A percentile compares a stretch with the other conserved stretches of the same genome.
These are phyloP conservation scores for Hymenoscyphus infarciens DNA, from an alignment of 2,329 filamentous ascomycete genomes.

Conservation along the genomic window DNA sequence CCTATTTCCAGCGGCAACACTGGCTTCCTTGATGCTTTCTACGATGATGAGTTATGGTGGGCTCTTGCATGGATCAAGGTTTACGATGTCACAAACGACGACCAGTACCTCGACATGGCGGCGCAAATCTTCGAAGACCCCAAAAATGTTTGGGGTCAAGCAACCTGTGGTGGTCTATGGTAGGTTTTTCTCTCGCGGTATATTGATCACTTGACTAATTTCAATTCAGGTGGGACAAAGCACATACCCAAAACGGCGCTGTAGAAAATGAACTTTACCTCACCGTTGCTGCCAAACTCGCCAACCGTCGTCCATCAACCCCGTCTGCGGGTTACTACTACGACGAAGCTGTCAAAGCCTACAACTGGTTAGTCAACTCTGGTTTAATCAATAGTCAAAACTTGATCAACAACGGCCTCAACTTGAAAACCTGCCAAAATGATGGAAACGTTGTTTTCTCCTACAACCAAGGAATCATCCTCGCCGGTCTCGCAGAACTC, in stretches of 20 bases:
- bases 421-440: conserved; percentile 47
- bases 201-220: conserved; percentile 10
- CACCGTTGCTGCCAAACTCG: conserved; percentile 51
- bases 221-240: conserved; percentile 49
- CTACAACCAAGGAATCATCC: conserved; percentile 61
- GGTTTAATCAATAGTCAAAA: conserved; percentile 46
- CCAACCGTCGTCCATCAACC: conserved; percentile 53
- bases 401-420: conserved; percentile 53
- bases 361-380: conserved; percentile 48
- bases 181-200: conserved; percentile 16
- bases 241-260: conserved; percentile 49
- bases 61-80: conserved; percentile 55
- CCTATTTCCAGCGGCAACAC: conserved; percentile 35
- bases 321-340: conserved; percentile 49
- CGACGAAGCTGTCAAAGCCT: conserved; percentile 48
- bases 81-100: conserved; percentile 51
- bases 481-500: conserved; percentile 55
- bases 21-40: conserved; percentile 50
- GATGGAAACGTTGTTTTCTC: conserved; percentile 43
- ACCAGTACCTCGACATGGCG: conserved; percentile 51
- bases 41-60: conserved; percentile 65
- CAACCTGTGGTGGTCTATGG: conserved; percentile 53
- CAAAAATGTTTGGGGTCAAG: conserved; percentile 45
- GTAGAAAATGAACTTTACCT: conserved; percentile 57
- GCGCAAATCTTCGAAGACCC: conserved; percentile 55